Conservation (phyloP, 2,329 filamentous ascomycete species). For the Aspergillus ruber region DNA sequence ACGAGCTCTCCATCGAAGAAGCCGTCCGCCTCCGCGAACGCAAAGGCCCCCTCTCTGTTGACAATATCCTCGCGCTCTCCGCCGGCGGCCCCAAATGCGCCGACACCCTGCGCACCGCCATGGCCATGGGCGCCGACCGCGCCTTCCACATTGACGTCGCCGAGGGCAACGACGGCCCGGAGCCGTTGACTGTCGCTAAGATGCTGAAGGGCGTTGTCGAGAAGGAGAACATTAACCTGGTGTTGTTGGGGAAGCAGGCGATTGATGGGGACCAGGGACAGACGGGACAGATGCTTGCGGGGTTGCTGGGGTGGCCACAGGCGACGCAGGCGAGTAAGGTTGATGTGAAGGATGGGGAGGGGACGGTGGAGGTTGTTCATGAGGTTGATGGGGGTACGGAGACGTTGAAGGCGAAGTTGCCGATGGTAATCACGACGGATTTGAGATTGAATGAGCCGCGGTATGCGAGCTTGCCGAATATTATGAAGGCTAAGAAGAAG, state of each 20-base stretch:
- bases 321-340: slow-evolving; percentile 89
- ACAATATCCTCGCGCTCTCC: slow-evolving; percentile 84
- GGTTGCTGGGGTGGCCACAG: slow-evolving; percentile 84
- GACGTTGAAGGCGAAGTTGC: slow-evolving; percentile 77
- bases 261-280: slow-evolving; percentile 95
- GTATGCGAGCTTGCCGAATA: slow-evolving; percentile 92
- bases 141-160: slow-evolving; percentile 77
- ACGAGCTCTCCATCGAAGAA: slow-evolving; percentile 96
- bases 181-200: slow-evolving; percentile 90
- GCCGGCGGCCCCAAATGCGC: slow-evolving; percentile 81
- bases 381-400: slow-evolving; percentile 96
- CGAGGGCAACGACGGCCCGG: slow-evolving; percentile 64
- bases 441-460: slow-evolving; percentile 88
- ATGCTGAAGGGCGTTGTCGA: slow-evolving; percentile 72
- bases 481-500: slow-evolving; percentile 99
- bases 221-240: slow-evolving; percentile 80
- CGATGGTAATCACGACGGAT: slow-evolving; percentile 93
- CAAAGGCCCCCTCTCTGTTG: slow-evolving; percentile 68
- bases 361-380: slow-evolving; percentile 68
- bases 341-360: slow-evolving; percentile 61
- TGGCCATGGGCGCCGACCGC: slow-evolving; percentile 98
- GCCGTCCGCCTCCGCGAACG: slow-evolving; percentile 89
- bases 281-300: slow-evolving; percentile 97
- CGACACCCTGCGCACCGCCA: slow-evolving; percentile 87
- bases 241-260: slow-evolving; percentile 93